Evolutionary conservation across 2,329 filamentous ascomycete species (phyloP), one percentile per base, ranked within the genome.

Genomic region (Monilinia fructicola): DNA sequence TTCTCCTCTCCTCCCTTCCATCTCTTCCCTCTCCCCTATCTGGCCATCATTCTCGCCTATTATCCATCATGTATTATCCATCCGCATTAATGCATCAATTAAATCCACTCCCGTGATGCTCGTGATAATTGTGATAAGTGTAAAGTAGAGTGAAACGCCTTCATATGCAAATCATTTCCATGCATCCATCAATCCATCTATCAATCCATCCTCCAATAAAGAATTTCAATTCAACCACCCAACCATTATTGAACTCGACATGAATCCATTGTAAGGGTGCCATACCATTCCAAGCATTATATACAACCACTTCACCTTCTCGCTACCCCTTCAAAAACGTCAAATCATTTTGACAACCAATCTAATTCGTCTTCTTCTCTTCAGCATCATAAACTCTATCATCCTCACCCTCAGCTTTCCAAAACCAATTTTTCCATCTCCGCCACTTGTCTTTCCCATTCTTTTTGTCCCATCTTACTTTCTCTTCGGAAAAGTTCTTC

Each of bases 401-500:
- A 69, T 77, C 76, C 31, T 71, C 68, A 11, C 86, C 86, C 23
- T 87, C 79, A 4, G 83, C 84, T 48, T 48, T 78, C 74, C 67
- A 80, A 79, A 9, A 88, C 83, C 48, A 80, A 70, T 44, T 76
- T 75, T 85, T 89, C 88, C 38, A 97, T 91, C 75, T 91, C 85
- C 77, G 88, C 84, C 67, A 93, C 86, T 80, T 97, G 93, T 75
- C 87, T 85, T 75, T 89, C 84, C 92, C 92, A 96, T 77, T 92
- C 89, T 68, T 83, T 84, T 74, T 90, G 81, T 70, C 86, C 90
- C 90, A 95, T 93, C 83, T 96, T 97, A 73, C 86, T 87, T 77
- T 95, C 90, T 77, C 89, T 89, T 73, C 88, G 81, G 81, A 97
- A 97, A 72, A 97, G 85, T 79, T 93, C 92, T 66, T 88, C 85